A percentile compares a stretch with the other conserved stretches of the same genome.
Evolutionary conservation across 495 filamentous ascomycete genomes (phyloP).

Genomic region (Daldinia caldariorum): DNA sequence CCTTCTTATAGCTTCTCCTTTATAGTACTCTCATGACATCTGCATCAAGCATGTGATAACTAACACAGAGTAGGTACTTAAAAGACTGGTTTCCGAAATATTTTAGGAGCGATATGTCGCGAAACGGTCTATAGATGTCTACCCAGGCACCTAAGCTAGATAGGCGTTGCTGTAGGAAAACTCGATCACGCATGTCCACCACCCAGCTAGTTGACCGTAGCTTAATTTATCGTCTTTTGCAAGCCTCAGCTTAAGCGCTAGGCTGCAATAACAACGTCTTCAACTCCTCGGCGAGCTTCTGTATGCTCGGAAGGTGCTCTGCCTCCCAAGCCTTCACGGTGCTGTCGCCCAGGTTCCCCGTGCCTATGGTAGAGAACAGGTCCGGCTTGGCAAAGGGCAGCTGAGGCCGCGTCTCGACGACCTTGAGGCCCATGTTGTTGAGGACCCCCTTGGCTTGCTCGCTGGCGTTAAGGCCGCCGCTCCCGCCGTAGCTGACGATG

Average conservation of each 20-base stretch:
- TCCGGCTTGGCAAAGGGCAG: conserved; percentile 47
- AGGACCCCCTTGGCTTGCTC: conserved; percentile 50
- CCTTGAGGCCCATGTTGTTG: conserved; percentile 44
- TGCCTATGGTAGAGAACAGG: conserved; percentile 38
- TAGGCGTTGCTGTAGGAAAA: not conserved
- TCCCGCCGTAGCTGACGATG: conserved; percentile 65
- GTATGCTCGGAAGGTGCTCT: conserved; percentile 37
- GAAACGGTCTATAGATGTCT: not conserved
- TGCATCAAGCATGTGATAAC: no score
- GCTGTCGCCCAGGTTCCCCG: conserved; percentile 46
- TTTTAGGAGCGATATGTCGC: not conserved
- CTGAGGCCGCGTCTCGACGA: conserved; percentile 47
- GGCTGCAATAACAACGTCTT: conserved; percentile 44
- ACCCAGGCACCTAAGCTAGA: not conserved
- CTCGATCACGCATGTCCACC: not conserved
- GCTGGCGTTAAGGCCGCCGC: conserved; percentile 59
- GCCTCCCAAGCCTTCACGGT: conserved; percentile 44
- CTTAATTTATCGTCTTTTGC: not conserved
- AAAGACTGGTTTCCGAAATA: no score
- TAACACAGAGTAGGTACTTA: no score
- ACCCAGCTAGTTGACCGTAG: not conserved
- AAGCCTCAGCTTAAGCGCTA: conserved; percentile 9
- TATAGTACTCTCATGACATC: no score
- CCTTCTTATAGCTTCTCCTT: no score
- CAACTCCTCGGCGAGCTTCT: conserved; percentile 49